Base-by-base conservation (phyloP, 2,329 filamentous ascomycete species). In the Epicoccum nigrum region DNA sequence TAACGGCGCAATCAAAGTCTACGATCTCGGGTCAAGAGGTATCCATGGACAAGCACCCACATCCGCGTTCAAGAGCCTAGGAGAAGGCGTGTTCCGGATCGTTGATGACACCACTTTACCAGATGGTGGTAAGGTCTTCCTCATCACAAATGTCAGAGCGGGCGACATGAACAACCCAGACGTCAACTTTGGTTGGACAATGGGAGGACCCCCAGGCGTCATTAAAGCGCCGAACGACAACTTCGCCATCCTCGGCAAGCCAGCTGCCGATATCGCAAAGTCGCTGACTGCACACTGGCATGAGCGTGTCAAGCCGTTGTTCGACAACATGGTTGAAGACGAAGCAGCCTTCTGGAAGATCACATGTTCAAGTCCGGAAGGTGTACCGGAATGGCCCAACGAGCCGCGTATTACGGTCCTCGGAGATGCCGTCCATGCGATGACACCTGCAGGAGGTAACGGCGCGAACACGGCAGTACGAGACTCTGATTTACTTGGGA, bases 291-390 rank as follows among this genome's bases (percentile, higher is more conserved):
- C 71, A 13, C 64, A 81, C 27, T 87, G 84, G 85, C 76, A 85
- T 62, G 74, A 80, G 11, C 75, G 79, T 2, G 69, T 87, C 37
- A 79, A 75, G 63, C 77, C 83, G 1, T 68, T 87, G 0, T 81
- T 87, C 51, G 82, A 86, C 5, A 60, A 84, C 28, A 86, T 86
- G 81, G 65, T 73, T 4, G 80, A 79, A 47, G 56, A 68, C 0
- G 82, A 87, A 56, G 81, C 84, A 0, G 84, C 85, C 0, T 87
- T 87, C 57, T 86, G 83, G 83, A 87, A 86, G 60, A 86, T 87
- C 39, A 86, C 84, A 2, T 86, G 83, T 57, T 86, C 83, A 0
- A 79, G 77, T 0, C 84, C 84, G 0, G 75, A 75, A 0, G 83
- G 84, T 1, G 82, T 87, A 0, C 84, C 85, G 0, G 75, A 81